phyloP scores from a whole-genome alignment of 306 rosid genomes.

The Sphenostylis stenocarpa region DNA sequence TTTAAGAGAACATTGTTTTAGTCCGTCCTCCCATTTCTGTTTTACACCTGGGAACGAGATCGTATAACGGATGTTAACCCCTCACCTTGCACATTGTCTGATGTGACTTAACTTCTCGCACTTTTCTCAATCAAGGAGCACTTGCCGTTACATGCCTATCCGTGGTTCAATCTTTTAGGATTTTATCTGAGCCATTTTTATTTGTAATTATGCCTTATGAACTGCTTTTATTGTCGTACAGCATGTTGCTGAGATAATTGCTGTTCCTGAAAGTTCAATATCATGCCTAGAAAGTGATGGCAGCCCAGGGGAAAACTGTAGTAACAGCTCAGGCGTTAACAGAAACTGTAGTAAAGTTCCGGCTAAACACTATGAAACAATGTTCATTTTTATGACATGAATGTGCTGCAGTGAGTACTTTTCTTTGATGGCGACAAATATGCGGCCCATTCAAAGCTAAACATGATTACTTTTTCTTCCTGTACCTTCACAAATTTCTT shows the following conservation, averaged over 20 bases:
- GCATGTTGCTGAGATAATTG: slow-evolving; percentile 21
- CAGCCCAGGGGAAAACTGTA: not conserved
- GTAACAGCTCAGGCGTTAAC: not conserved
- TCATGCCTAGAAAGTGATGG: not conserved
- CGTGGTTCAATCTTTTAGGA: slow-evolving; percentile 17
- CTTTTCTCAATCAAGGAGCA: slow-evolving; percentile 6
- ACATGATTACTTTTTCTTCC: not conserved
- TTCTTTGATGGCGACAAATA: not conserved
- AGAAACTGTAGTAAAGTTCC: not conserved
- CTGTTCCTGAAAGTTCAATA: slow-evolving; percentile 22
- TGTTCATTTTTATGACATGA: not conserved
- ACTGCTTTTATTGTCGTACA: slow-evolving; percentile 9
- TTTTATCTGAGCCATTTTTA: not conserved
- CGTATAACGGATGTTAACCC: not conserved
- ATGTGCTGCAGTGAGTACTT: not conserved
- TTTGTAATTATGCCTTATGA: slow-evolving; percentile 19
- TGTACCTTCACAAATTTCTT: too few species aligned
- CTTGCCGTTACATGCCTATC: not conserved
- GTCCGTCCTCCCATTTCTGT: not conserved
- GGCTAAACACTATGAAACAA: not conserved
- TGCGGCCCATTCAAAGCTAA: not conserved
- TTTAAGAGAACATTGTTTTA: not conserved
- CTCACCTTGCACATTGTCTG: slow-evolving; percentile 5
- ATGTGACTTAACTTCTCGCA: slow-evolving; percentile 2
- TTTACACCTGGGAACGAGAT: not conserved